Base-by-base conservation (phyloP, 495 filamentous ascomycete genomes). In the Aspergillus saccharolyticus region DNA sequence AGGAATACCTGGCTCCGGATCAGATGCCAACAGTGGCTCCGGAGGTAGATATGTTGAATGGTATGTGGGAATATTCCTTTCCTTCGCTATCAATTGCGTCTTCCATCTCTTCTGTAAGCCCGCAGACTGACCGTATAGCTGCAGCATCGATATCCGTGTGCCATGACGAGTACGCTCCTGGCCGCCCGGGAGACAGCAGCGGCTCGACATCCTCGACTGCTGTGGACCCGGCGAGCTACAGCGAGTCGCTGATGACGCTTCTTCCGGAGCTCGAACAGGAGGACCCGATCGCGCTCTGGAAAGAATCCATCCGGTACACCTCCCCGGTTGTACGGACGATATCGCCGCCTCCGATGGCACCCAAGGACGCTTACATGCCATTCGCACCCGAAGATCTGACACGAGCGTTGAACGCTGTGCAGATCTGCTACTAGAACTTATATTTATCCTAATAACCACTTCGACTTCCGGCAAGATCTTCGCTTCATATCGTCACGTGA, bases 301-400 rank as follows among this genome's bases (percentile, higher is more conserved):
- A 77, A 58, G 73, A 76, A 58, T 65, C 73, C 0, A 56, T 74
- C 18, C 69, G 68, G 0, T 68, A 66, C 44, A 70, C 69, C 9
- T 73, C 71, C 16, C 75, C 73, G 14, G 59, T 68, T 10, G 55
- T 71, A 17, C 72, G 66, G 12, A 55, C 70, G n/a, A 59, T 70
- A 15, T 66, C 74, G 14, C 69, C 72, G 19, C 63, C 47, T 47
- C 63, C 58, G 20, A 55, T 68, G 45, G 65, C 69, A 19, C 64
- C 67, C 43, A 67, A 68, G 24, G 64, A 63, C n/a, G 68, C 63
- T 22, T 63, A 59, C 6, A 58, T 69, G 25, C 67, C 75, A 6
- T 77, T 78, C 53, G 52, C 70, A 8, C 72, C 75, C 0, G 68
- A 76, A n/a, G 72, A 77, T 57, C 61, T 78, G 62, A 63, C 66